phyloP scores from a whole-genome alignment of 2,329 filamentous ascomycete species.

The Claviceps fusiformis region DNA sequence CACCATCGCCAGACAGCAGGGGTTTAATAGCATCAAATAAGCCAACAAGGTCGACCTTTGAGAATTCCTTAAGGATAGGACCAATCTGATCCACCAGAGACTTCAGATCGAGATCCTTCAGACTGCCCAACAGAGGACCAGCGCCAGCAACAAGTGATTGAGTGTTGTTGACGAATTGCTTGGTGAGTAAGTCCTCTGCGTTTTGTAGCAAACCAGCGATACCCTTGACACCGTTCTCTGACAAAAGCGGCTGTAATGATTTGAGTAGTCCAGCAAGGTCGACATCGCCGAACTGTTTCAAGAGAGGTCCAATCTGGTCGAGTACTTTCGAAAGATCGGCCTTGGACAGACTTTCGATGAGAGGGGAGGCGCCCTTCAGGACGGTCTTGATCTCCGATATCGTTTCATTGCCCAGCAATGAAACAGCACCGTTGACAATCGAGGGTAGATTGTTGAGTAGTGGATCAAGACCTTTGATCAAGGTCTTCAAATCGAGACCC shows the following conservation, averaged over 20 bases:
- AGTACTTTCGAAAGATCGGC: conserved; percentile 3
- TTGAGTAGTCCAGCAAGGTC: conserved; percentile 4
- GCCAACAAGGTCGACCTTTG: conserved; percentile 3
- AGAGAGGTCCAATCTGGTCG: conserved; percentile 3
- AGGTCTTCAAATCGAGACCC: conserved; percentile 21
- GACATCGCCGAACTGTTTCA: conserved; percentile 3
- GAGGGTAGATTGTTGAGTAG: conserved; percentile 8
- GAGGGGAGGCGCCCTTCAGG: conserved; percentile 2
- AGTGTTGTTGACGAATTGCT: conserved; percentile 11
- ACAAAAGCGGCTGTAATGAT: conserved; percentile 8
- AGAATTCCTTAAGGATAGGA: conserved; percentile 16
- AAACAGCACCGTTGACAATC: conserved; percentile 1
- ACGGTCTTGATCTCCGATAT: conserved; percentile 2
- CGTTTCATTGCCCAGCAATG: conserved; percentile 3
- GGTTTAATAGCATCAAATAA: conserved; percentile 6
- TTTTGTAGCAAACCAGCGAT: conserved; percentile 6
- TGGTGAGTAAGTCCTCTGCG: conserved; percentile 3
- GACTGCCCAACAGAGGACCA: conserved; percentile 19
- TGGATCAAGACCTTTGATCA: conserved; percentile 14
- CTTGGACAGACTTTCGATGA: conserved; percentile 6
- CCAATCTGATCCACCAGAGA: conserved; percentile 7
- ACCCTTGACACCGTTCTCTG: conserved; percentile 10
- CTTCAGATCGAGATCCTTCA: conserved; percentile 18
- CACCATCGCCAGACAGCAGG: conserved; percentile 10
- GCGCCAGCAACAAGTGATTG: conserved; percentile 10